Base-by-base conservation (phyloP, 306 rosid genomes). In the Myrica gale region DNA sequence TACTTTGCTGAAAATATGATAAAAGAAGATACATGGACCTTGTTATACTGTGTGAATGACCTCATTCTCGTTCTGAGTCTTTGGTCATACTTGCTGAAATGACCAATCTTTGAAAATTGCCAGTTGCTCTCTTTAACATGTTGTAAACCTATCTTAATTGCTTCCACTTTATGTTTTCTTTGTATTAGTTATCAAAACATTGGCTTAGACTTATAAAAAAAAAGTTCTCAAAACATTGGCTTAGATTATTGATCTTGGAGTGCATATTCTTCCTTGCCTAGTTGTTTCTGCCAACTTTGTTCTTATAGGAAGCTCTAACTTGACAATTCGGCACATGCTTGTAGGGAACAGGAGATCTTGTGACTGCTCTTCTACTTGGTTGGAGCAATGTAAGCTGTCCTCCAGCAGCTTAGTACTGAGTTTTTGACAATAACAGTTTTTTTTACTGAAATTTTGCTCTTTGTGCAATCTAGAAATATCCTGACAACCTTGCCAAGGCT, bases 271-370 rank as follows among this genome's bases (percentile, higher is more conserved):
- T 62, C 68, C 21, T 62, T 62, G 21, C 68, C 20, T 58, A 37
- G 39, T 37, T 62, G 39, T 62, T 39, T 62, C 46, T 62, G 68
- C 39, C 47, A 19, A 54, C 3, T 21, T 17, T 45, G 47, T 39
- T 17, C 20, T 21, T 55, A 12, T 56, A 47, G 55, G 67, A 50
- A 56, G 51, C 72, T 71, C 20, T 70, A 72, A 47, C 39, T 53
- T 57, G 52, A 79, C 65, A 67, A 52, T 1, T 66, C 52, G 62
- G 65, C 61, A 68, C 80, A 71, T 77, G 69, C 72, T 76, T 82
- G 76, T 77, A 93, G 98, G 96, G 98, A 79, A 93, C 98, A 0
- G 98, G 98, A 76, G 98, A 93, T 84, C 96, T 93, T 75, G 85
- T 65, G 81, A 90, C 98, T 74, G 94, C 98, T 12, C 96, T 93